A percentile compares a stretch with the other conserved stretches of the same genome.
phyloP scores from a whole-genome alignment of 2,329 filamentous ascomycete genomes.

The Calonectria pseudoreteaudii region DNA sequence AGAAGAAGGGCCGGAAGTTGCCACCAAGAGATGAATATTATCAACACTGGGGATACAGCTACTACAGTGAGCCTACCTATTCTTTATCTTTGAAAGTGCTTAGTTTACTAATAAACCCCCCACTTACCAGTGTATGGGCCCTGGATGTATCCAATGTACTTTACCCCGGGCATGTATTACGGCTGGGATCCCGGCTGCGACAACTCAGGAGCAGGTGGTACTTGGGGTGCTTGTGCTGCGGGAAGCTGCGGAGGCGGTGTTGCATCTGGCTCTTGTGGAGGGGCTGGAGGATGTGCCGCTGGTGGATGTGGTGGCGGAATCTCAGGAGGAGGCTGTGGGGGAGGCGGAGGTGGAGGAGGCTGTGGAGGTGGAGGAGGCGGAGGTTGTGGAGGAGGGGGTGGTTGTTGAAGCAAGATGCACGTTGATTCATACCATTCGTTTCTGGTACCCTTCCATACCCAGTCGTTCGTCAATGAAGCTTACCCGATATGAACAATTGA shows the following conservation, averaged over 20 bases:
- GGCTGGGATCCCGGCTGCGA: slow-evolving; percentile 54
- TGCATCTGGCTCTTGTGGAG: slow-evolving; percentile 53
- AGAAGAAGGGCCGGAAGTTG: slow-evolving; percentile 60
- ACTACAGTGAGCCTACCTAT: slow-evolving; percentile 48
- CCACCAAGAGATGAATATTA: slow-evolving; percentile 63
- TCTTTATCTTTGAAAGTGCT: neutral
- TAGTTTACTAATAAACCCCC: rapidly evolving
- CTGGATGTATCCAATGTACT: slow-evolving; percentile 56
- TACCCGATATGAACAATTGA: neutral
- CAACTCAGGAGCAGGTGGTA: slow-evolving; percentile 48
- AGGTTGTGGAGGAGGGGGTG: neutral
- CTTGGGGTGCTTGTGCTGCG: slow-evolving; percentile 52
- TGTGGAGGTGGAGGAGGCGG: slow-evolving; percentile 27
- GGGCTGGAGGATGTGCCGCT: slow-evolving; percentile 50
- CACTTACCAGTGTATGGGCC: slow-evolving; percentile 55
- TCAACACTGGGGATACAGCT: slow-evolving; percentile 65
- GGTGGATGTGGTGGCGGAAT: slow-evolving; percentile 35
- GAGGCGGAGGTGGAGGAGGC: slow-evolving; percentile 33
- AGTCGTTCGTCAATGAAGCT: neutral
- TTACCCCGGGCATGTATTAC: slow-evolving; percentile 59
- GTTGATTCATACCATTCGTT: neutral
- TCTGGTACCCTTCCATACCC: neutral
- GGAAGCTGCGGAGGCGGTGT: slow-evolving; percentile 63
- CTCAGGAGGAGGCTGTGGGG: slow-evolving; percentile 24
- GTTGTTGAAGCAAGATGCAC: neutral